Evolutionary conservation across 345 rosid genomes (phyloP).

Genomic region (Clarkia xantiana): DNA sequence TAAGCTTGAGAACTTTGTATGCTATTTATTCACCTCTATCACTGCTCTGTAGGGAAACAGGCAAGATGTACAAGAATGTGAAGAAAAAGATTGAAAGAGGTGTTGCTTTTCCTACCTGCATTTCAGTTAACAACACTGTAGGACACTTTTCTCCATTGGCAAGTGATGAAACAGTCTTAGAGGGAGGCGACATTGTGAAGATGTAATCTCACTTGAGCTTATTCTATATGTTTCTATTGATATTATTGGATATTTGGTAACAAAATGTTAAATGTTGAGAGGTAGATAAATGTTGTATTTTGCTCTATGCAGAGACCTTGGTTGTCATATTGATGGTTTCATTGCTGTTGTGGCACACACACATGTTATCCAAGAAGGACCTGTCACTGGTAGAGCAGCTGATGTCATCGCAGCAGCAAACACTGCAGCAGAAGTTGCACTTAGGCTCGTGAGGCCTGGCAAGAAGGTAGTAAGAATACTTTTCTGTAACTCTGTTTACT

Average conservation of each 20-base stretch:
- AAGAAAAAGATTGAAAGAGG: constrained; percentile 93
- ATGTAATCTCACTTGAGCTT: constrained; percentile 35
- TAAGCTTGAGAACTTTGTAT: neutral
- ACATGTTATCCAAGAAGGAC: constrained; percentile 65
- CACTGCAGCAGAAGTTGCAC: constrained; percentile 95
- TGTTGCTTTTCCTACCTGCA: constrained; percentile 86
- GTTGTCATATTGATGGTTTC: constrained; percentile 97
- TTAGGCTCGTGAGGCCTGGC: constrained; percentile 95
- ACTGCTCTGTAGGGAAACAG: constrained; percentile 47
- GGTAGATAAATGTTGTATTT: constrained; percentile 2
- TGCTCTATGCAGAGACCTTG: constrained; percentile 56
- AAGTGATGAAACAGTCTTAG: constrained; percentile 55
- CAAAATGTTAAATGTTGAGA: neutral
- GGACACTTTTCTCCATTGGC: constrained; percentile 91
- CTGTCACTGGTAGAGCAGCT: constrained; percentile 60
- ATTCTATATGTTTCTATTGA: neutral
- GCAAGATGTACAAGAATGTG: constrained; percentile 78
- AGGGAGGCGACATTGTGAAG: constrained; percentile 79
- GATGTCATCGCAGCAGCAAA: constrained; percentile 90
- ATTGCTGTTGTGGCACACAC: constrained; percentile 91
- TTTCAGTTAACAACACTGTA: constrained; percentile 78
- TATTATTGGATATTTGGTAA: neutral
- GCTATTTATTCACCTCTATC: neutral
- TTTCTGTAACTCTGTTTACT: neutral
- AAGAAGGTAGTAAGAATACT: constrained; percentile 45